These are phyloP conservation scores for Didymosphaeria variabile DNA, from an alignment of 2,329 filamentous ascomycete genomes.

Conservation along the genomic window DNA sequence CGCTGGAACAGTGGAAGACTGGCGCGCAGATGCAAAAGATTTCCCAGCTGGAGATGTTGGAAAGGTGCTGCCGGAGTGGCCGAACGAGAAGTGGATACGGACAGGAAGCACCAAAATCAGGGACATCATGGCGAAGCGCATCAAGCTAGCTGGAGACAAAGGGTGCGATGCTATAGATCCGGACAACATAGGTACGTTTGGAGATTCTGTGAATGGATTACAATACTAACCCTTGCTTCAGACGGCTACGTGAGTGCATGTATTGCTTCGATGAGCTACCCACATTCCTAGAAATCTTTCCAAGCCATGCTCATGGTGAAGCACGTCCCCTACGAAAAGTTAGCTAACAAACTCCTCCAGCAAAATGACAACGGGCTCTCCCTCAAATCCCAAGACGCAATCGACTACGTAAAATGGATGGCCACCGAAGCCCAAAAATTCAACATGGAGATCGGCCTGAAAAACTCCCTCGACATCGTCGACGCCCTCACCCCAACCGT, in stretches of 20 bases:
- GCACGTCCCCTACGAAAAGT: too few relatives aligned
- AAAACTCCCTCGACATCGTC: slow-evolving; percentile 43
- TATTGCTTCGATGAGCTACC: background rate
- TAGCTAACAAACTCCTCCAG: slow-evolving; percentile 26
- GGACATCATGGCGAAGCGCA: slow-evolving; percentile 41
- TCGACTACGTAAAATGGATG: slow-evolving; percentile 40
- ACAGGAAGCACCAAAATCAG: slow-evolving; percentile 34
- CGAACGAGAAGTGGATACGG: slow-evolving; percentile 42
- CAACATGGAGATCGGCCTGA: slow-evolving; percentile 38
- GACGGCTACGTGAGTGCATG: slow-evolving; percentile 32
- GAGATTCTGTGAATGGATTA: background rate
- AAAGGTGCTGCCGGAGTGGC: slow-evolving; percentile 40
- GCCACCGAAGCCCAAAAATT: slow-evolving; percentile 32
- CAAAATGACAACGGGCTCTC: slow-evolving; percentile 44
- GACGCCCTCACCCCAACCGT: slow-evolving; percentile 27
- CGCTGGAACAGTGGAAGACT: slow-evolving; percentile 41
- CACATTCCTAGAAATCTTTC: background rate
- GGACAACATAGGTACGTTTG: slow-evolving; percentile 39
- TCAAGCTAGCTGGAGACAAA: slow-evolving; percentile 40
- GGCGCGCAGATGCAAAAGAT: slow-evolving; percentile 37
- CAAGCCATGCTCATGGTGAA: too few relatives aligned
- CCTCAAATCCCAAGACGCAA: slow-evolving; percentile 32
- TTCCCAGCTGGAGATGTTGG: slow-evolving; percentile 38
- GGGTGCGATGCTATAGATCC: slow-evolving; percentile 46
- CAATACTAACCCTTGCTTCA: slow-evolving; percentile 6